Base-by-base conservation (phyloP, 768 basidiomycete genomes). In the Gymnopilus dilepis region DNA sequence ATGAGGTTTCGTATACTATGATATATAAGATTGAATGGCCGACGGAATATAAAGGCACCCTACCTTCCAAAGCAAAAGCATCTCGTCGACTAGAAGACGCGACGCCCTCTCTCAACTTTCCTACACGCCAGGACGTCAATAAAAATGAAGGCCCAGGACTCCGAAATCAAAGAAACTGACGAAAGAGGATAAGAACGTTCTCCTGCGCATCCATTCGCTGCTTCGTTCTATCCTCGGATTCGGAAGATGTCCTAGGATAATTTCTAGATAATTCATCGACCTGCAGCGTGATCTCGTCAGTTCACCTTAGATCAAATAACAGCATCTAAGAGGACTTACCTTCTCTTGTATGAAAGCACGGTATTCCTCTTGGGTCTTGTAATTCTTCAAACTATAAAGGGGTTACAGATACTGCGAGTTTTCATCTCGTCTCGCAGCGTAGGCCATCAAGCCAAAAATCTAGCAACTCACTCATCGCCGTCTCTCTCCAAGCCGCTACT, bases 51-150 rank as follows among this genome's bases (percentile, higher is more conserved):
- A 24, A 22, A 26, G 26, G 6, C 38, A 50, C 57, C 79, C 40
- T 59, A 90, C 91, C 91, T 84, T 92, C 88, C 12, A 87, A 56
- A 1, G 88, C 82, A 67, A 93, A 91, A 2, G 56, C 60, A 69
- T 91, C 91, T 19, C 61, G 76, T 59, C 91, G 81, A 28, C 76
- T 76, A 1, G 87, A 84, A 0, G 91, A 84, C 6, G 81, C 78
- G 3, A 92, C 77, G 0, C 91, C 91, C 73, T 93, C 91, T 52
- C 91, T 81, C 6, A 93, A 76, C 70, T 92, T 93, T 42, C 91
- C 91, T 93, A 59, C 1, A 58, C 11, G 12, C 15, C 48, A 34
- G 38, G 24, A 28, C 13, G 48, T n/a, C n/a, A n/a, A n/a, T n/a
- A n/a, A n/a, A n/a, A n/a, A n/a, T n/a, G n/a, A n/a, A n/a, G n/a